Base-by-base conservation (phyloP, 192 early-diverging fungal genomes). In the Coemansia sp. region DNA sequence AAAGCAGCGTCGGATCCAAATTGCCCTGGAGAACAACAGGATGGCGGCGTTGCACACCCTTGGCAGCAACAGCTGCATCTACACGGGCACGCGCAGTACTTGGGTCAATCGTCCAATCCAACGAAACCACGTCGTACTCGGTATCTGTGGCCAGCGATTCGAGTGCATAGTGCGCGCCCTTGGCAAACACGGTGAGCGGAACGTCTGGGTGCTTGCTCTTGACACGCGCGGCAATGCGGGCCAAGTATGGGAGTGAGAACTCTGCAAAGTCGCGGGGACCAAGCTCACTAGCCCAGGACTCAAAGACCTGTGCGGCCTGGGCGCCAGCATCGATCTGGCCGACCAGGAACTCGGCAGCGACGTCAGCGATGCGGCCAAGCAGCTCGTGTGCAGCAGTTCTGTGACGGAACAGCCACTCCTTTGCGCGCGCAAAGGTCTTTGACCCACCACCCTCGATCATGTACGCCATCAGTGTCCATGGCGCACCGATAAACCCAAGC, bases 381-480 rank as follows among this genome's bases (percentile, higher is more conserved):
- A 99, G 85, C 74, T 80, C 76, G 51, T 95, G 92, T 20, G 87
- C 86, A 33, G 84, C 88, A 49, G 88, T 79, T 9, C 90, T 89
- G 72, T 94, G 79, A 61, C 85, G 84, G 76, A 86, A 93, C 39
- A 99, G 84, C 94, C 94, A 99, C 7, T 86, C 70, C 78, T 99
- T 99, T 31, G 95, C 92, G 78, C 92, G 91, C 23, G 90, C 86
- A 61, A 95, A 83, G 1, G 88, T 94, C 74, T 94, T 96, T 75
- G 92, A 93, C 10, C 96, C 93, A 33, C 94, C 93, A 37, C 97
- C 97, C 76, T 99, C 97, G 71, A 99, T 91, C 95, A 97, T 97
- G 69, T 99, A 99, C 9, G 94, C 93, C 92, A 97, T 92, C 48
- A 99, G 84, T 28, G 97, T 99, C 97, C 97, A 99, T 7, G 97